Percentiles rank a stretch among this genome's conserved stretches.
Conservation (phyloP, 441 rosid species). For the Macaranga tanarius region DNA sequence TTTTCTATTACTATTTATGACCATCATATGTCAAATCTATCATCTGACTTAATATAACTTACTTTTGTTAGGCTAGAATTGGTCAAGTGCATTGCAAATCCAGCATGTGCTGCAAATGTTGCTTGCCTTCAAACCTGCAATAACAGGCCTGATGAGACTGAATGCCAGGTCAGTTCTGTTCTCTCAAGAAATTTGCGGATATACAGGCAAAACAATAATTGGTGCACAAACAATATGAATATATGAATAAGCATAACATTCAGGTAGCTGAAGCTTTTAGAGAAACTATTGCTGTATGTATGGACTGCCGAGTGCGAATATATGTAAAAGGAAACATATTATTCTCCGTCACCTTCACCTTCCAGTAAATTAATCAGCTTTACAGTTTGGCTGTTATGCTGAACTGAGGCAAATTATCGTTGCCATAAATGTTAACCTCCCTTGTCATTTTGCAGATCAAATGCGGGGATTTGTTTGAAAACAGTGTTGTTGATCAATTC, state of each 20-base stretch:
- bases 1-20: neutral
- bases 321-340: neutral
- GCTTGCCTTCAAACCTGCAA: conserved; percentile 98
- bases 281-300: neutral
- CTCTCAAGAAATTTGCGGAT: neutral
- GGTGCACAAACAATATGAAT: neutral
- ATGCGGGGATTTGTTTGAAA: conserved; percentile 87
- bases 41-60: conserved; percentile 12
- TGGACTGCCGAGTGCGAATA: neutral
- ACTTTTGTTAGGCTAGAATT: conserved; percentile 68
- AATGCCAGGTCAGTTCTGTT: conserved; percentile 74
- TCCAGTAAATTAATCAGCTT: neutral
- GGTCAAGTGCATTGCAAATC: conserved; percentile 86
- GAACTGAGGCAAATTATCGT: conserved; percentile 12
- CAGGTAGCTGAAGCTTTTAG: neutral
- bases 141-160: conserved; percentile 89
- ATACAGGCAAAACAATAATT: neutral
- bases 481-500: conserved; percentile 85
- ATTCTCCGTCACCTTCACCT: conserved; percentile 1
- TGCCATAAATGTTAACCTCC: neutral
- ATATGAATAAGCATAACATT: neutral
- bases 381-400: conserved; percentile 3
- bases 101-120: conserved; percentile 83
- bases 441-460: conserved; percentile 57
- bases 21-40: neutral